These are phyloP conservation scores for Penicillium glabrum DNA, from an alignment of 2,329 filamentous ascomycete genomes.

Conservation along the genomic window DNA sequence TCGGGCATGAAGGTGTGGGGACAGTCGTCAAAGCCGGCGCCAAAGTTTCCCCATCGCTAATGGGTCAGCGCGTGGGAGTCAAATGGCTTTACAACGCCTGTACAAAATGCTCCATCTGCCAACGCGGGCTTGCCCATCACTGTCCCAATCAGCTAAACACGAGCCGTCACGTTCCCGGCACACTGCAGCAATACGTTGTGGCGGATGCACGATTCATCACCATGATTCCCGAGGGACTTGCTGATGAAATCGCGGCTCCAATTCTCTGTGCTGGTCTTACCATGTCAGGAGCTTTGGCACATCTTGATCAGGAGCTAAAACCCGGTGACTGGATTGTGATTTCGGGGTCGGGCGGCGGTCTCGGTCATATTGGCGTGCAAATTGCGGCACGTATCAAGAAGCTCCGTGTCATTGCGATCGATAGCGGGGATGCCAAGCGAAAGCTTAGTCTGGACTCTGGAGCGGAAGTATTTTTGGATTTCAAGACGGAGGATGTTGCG, in stretches of 20 bases:
- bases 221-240: conserved; percentile 13
- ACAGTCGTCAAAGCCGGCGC: conserved; percentile 16
- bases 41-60: conserved; percentile 8
- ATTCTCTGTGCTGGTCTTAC: conserved; percentile 22
- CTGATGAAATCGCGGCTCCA: conserved; percentile 18
- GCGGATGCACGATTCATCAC: conserved; percentile 24
- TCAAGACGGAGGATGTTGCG: conserved; percentile 19
- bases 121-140: conserved; percentile 16
- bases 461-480: conserved; percentile 22
- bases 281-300: conserved; percentile 19
- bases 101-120: conserved; percentile 21
- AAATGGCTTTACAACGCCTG: conserved; percentile 29
- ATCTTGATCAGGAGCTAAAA: conserved; percentile 17
- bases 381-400: conserved; percentile 56
- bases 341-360: conserved; percentile 52
- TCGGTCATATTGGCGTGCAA: conserved; percentile 56
- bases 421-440: conserved; percentile 19
- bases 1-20: conserved; percentile 28
- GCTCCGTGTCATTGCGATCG: conserved; percentile 54
- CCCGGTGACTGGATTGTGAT: conserved; percentile 43
- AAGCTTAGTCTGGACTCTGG: conserved; percentile 20
- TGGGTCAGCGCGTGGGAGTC: conserved; percentile 21
- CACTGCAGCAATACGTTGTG: conserved; percentile 26
- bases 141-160: conserved; percentile 25
- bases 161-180: conserved; percentile 25